Evolutionary conservation across 805 yeast species (phyloP).

Genomic region (Candida pseudofarinosa): DNA sequence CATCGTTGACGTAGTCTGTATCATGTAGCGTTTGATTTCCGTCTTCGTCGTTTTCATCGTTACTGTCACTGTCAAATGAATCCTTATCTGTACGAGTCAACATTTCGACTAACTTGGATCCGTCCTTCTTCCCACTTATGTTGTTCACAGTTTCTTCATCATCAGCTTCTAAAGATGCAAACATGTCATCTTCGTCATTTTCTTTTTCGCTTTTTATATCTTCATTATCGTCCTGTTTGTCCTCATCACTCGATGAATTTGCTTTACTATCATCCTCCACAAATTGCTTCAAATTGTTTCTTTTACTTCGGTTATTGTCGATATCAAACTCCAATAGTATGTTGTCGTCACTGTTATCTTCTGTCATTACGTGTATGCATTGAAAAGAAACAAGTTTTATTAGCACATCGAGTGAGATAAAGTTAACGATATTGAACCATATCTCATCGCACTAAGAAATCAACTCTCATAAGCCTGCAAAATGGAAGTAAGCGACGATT

Average conservation of each 20-base stretch:
- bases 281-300: background rate
- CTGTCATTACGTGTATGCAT: background rate
- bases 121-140: constrained; percentile 14
- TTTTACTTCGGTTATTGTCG: background rate
- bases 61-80: constrained; percentile 18
- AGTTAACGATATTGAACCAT: background rate
- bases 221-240: constrained; percentile 2
- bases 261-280: background rate
- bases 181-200: constrained; percentile 39
- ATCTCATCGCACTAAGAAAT: constrained; percentile 1
- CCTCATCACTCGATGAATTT: constrained; percentile 2
- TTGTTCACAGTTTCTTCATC: constrained; percentile 11
- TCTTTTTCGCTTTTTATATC: constrained; percentile 7
- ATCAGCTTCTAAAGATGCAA: constrained; percentile 25
- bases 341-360: constrained; percentile 2
- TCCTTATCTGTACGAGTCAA: constrained; percentile 8
- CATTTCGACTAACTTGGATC: constrained; percentile 3
- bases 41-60: constrained; percentile 16
- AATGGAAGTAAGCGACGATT: constrained; percentile 28
- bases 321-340: background rate
- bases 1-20: constrained; percentile 7
- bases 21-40: constrained; percentile 12
- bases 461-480: background rate
- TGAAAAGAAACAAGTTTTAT: background rate
- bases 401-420: background rate